Base-by-base conservation (phyloP, 805 yeast species). In the Saccharomycopsis sp. region DNA sequence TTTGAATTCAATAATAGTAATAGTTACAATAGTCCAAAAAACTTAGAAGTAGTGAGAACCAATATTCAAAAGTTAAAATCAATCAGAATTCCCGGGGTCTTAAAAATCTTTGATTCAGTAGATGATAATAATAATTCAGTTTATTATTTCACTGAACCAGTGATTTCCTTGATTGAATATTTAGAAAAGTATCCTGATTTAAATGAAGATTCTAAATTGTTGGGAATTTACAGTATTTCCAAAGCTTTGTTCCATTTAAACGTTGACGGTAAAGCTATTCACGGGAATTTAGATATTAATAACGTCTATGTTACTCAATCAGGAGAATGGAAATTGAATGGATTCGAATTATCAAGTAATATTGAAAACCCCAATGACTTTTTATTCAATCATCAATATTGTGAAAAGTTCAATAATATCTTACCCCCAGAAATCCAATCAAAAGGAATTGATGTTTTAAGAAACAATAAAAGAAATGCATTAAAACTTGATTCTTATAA, bases 281-380 rank as follows among this genome's bases (percentile, higher is more conserved):
- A 83, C 52, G 89, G 87, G 4, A 74, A 75, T 44, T 48, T 85
- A 10, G 66, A 71, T 43, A 49, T 61, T 15, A 64, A 70, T 31
- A 71, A 82, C 1, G 68, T 88, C 1, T 87, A 63, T 54, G 76
- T 84, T 13, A 79, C 72, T 40, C 70, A 66, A 23, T 53, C 65
- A 13, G 95, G 96, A 12, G 94, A 82, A 52, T 85, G 95, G 89
- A 79, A 75, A 44, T 55, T 88, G 21, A 81, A 82, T 44, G 95
- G 95, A 1, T 76, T 87, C 51, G 96, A 88, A 57, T 57, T 79
- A 1, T 59, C 75, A 27, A 67, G 79, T 3, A 41, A 35, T 20
- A 31, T 27, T n/a, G 20, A 36, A 21, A 31, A 21, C 34, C 44
- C 40, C 29, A 29, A 56, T 4, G 58, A 51, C 30, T n/a, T n/a